Conservation (phyloP, 306 rosid species). For the Trichosanthes truncata region DNA sequence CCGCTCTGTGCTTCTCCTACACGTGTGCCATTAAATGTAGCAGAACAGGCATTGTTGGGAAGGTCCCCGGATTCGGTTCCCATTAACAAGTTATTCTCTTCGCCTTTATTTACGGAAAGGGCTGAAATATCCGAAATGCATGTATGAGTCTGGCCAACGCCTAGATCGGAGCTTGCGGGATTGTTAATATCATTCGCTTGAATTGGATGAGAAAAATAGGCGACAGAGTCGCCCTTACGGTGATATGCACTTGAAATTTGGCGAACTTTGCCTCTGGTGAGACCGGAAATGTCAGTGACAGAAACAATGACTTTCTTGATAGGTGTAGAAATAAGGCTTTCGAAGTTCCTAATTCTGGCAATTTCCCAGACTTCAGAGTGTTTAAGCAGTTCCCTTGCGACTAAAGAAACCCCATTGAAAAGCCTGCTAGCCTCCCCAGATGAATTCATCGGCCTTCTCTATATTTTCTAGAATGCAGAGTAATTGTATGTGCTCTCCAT, state of each 20-base stretch:
- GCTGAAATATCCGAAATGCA: background rate
- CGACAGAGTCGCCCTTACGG: constrained; percentile 27
- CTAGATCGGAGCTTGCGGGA: background rate
- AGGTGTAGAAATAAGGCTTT: constrained; percentile 26
- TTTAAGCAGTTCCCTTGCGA: constrained; percentile 53
- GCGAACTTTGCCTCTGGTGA: constrained; percentile 59
- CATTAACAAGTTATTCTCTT: background rate
- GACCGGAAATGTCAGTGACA: constrained; percentile 67
- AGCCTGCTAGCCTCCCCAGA: constrained; percentile 36
- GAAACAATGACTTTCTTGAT: constrained; percentile 41
- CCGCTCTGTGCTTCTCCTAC: background rate
- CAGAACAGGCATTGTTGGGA: background rate
- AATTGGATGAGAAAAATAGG: constrained; percentile 28
- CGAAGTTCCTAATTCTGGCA: constrained; percentile 25
- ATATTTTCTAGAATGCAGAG: background rate
- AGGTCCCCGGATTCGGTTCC: constrained; percentile 10
- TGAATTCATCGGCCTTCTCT: constrained; percentile 16
- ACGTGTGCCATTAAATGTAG: background rate
- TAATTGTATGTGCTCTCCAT: background rate
- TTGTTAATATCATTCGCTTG: constrained; percentile 2
- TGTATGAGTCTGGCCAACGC: background rate
- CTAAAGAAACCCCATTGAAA: constrained; percentile 49
- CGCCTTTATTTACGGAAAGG: background rate
- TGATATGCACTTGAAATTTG: constrained; percentile 22
- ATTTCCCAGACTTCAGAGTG: constrained; percentile 32